Base-by-base conservation (phyloP, 495 filamentous ascomycete species). In the Copromyces sp. region DNA sequence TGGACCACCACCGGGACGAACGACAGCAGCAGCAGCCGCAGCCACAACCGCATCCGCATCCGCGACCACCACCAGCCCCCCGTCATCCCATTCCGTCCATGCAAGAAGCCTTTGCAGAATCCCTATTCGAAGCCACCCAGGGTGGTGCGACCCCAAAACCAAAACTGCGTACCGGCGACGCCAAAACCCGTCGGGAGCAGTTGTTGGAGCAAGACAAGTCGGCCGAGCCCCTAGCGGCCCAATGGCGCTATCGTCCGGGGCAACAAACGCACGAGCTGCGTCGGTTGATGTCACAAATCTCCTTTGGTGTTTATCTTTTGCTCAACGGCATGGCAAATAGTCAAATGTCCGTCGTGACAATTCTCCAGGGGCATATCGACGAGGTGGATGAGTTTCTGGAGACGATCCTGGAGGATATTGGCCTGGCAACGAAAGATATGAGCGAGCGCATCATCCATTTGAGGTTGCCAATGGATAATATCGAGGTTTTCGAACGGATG, bases 31-130 rank as follows among this genome's bases (percentile, higher is more conserved):
- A 68, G 32, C 42, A 68, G 29, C 32, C 9, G 70, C 17, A 59
- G 24, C 71, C 32, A 16, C n/a, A 61, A 39, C 24, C 40, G 32
- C 73, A 78, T 32, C 69, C 76, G 37, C 73, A 78, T 38, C 69
- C 76, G 11, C 72, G 42, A 42, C 68, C 73, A 42, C 69, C 77
- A 40, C 73, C 80, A n/a, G 77, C 73, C 17, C 79, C 76, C 39
- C 77, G 74, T 16, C 77, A 84, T 81, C 95, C 95, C 3, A 91
- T 99, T 71, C 81, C 89, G 17, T 88, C 89, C 69, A 92, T 99
- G 86, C 95, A 98, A 78, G 92, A 89, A 68, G 93, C 95, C 68
- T 98, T 98, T 78, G 92, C 95, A 78, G 95, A 99, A 81, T 97
- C 94, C 3, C 91, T 99, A 70, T 74, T 87, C 37, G 94, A 97